These are phyloP conservation scores for Hygrophorus pudorinus DNA, from an alignment of 768 basidiomycete genomes.

Conservation along the genomic window DNA sequence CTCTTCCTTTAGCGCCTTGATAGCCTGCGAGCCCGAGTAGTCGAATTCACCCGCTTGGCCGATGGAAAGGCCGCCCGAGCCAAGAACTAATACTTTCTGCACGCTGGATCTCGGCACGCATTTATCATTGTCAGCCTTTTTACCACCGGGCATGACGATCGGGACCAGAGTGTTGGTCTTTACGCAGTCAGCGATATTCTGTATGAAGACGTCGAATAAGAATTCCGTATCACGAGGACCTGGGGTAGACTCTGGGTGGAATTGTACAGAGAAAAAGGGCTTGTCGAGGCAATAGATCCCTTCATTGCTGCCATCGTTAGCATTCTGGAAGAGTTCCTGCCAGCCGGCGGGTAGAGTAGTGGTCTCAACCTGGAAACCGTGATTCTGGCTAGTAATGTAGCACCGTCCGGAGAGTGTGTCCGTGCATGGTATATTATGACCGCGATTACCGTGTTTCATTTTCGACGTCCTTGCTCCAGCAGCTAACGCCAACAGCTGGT, in stretches of 20 bases:
- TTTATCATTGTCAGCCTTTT: conserved; percentile 72
- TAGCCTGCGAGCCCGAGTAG: conserved; percentile 98
- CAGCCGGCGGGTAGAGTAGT: conserved; percentile 70
- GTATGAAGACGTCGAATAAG: conserved; percentile 95
- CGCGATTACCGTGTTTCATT: conserved; percentile 99
- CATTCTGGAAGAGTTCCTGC: conserved; percentile 93
- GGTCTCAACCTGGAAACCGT: conserved; percentile 92
- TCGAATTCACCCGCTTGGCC: conserved; percentile 99
- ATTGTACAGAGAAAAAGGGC: conserved; percentile 98
- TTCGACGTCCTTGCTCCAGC: conserved; percentile 92
- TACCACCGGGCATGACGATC: conserved; percentile 69
- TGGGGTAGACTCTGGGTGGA: conserved; percentile 96
- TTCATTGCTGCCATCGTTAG: conserved; percentile 96
- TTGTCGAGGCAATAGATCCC: conserved; percentile 90
- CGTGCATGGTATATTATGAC: conserved; percentile 97
- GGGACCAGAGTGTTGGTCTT: conserved; percentile 43
- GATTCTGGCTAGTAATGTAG: conserved; percentile 99
- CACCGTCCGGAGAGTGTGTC: conserved; percentile 89
- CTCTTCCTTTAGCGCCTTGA: conserved; percentile 98
- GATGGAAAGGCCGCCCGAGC: conserved; percentile 95
- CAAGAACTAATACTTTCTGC: conserved; percentile 91
- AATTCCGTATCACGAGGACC: conserved; percentile 98
- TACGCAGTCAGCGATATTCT: conserved; percentile 70
- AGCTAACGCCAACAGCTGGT: conserved; percentile 92
- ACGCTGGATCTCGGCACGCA: conserved; percentile 66